Percentiles rank a stretch among this genome's conserved stretches.
Conservation (phyloP, 805 yeast species). For the Ogataea haglerorum region DNA sequence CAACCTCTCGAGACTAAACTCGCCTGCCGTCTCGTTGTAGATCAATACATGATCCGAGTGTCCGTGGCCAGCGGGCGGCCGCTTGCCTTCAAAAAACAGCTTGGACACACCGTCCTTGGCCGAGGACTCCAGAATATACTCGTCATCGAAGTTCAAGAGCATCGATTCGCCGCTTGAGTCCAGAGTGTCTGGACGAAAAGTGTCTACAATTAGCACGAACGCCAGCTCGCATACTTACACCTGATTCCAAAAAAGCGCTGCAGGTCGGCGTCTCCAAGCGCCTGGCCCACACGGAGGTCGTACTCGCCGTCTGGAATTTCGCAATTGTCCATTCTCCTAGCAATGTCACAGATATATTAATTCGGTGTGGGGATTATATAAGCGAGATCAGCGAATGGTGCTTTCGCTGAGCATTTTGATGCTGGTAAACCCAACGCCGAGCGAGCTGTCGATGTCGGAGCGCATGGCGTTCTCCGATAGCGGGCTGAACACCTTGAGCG, state of each 20-base stretch:
- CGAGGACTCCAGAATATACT: constrained; percentile 23
- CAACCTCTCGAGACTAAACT: constrained; percentile 28
- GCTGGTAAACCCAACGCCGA: constrained; percentile 34
- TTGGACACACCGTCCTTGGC: constrained; percentile 14
- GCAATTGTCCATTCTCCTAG: constrained; percentile 3
- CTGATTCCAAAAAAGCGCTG: constrained; percentile 32
- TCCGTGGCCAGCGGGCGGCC: constrained; percentile 9
- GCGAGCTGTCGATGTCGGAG: constrained; percentile 20
- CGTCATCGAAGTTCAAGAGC: constrained; percentile 20
- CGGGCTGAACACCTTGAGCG: constrained; percentile 58
- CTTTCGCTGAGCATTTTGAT: constrained; percentile 32
- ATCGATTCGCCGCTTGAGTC: constrained; percentile 24
- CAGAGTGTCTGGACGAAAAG: constrained; percentile 33
- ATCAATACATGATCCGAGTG: constrained; percentile 27
- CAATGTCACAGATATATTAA: constrained; percentile 5
- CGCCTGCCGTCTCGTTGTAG: constrained; percentile 26
- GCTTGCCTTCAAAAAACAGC: constrained; percentile 31
- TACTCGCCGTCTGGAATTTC: constrained; percentile 36
- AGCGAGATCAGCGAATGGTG: constrained; percentile 24
- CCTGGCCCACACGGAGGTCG: constrained; percentile 31
- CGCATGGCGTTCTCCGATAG: constrained; percentile 26
- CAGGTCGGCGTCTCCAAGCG: constrained; percentile 16
- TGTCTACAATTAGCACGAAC: constrained; percentile 19
- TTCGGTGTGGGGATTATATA: constrained; percentile 3
- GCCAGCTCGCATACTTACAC: constrained; percentile 23